Evolutionary conservation across 2,329 filamentous ascomycete genomes (phyloP), one percentile per base, ranked within the genome.

Genomic region (Zalaria sp.): DNA sequence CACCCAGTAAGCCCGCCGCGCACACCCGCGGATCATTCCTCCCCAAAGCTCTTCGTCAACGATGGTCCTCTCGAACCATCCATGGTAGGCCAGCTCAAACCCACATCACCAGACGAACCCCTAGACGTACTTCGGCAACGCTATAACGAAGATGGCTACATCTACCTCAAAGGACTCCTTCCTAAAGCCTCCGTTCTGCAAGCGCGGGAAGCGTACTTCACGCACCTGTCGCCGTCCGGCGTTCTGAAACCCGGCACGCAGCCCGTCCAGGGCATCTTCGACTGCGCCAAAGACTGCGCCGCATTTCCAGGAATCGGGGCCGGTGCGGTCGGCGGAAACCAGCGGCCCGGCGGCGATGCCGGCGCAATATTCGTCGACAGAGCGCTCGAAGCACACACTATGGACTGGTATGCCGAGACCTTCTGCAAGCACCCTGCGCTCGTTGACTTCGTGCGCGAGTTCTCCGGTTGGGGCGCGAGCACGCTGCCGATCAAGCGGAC

Each of bases 121-220:
- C 25, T 43, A n/a, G 37, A 38, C 10, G 27, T 18, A n/a, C 37
- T 43, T 27, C 41, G 37, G 26, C 26, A n/a, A 4, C 37, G 34
- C 26, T 40, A 39, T 28, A 26, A 38, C 5, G 5, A 34, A 27
- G 35, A 43, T 32, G 41, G 41, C 26, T 67, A 67, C 46, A 47
- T 68, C 26, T 66, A 60, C 44, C 49, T 68, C 29, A 67, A 66
- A 39, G 54, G 57, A 4, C 42, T 67, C 5, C 48, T 68, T 25
- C 63, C 64, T 4, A 54, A 64, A n/a, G 57, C 60, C 37, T 61
- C 64, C 41, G 65, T 69, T 4, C 51, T 66, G 11, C 57, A 63
- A 44, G 58, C 59, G 38, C 53, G 65, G 10, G 53, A 61, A 45
- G 41, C 41, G 29, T 67, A 67, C 46, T 68, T 68, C 48, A 39